These are phyloP conservation scores for Tylopilus balloui DNA, from an alignment of 768 basidiomycete genomes.

Conservation along the genomic window DNA sequence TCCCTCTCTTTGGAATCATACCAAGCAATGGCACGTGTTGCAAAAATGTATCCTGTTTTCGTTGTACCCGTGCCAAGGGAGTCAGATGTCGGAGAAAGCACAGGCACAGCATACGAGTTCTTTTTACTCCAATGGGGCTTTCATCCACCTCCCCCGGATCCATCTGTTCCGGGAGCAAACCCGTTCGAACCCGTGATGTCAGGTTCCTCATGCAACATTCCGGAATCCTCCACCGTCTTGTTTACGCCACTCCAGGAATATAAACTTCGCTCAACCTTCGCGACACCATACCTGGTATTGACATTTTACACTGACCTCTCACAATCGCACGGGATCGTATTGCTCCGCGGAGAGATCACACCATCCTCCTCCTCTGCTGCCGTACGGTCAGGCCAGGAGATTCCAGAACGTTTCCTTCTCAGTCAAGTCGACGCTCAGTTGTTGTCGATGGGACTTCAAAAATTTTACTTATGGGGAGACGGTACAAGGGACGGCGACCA, in stretches of 20 bases:
- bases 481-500: slow-evolving; percentile 10
- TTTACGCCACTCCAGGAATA: slow-evolving; percentile 95
- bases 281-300: slow-evolving; percentile 86
- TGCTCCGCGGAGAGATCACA: slow-evolving; percentile 90
- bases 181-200: slow-evolving; percentile 38
- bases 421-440: slow-evolving; percentile 81
- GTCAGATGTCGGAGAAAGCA: slow-evolving; percentile 28
- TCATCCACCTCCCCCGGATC: slow-evolving; percentile 63
- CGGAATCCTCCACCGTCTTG: slow-evolving; percentile 67
- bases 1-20: slow-evolving; percentile 72
- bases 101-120: slow-evolving; percentile 59
- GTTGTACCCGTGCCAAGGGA: slow-evolving; percentile 74
- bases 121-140: slow-evolving; percentile 90
- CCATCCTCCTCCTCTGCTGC: slow-evolving; percentile 46
- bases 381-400: slow-evolving; percentile 31
- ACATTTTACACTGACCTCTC: slow-evolving; percentile 92
- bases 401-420: slow-evolving; percentile 47
- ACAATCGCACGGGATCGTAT: slow-evolving; percentile 71
- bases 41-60: slow-evolving; percentile 69
- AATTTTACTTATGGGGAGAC: slow-evolving; percentile 72
- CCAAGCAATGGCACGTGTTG: slow-evolving; percentile 59
- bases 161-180: slow-evolving; percentile 42
- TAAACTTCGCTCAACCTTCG: slow-evolving; percentile 76
- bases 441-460: slow-evolving; percentile 74
- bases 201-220: slow-evolving; percentile 33